Conservation (phyloP, 2,329 filamentous ascomycete genomes). For the Alternaria alternata region DNA sequence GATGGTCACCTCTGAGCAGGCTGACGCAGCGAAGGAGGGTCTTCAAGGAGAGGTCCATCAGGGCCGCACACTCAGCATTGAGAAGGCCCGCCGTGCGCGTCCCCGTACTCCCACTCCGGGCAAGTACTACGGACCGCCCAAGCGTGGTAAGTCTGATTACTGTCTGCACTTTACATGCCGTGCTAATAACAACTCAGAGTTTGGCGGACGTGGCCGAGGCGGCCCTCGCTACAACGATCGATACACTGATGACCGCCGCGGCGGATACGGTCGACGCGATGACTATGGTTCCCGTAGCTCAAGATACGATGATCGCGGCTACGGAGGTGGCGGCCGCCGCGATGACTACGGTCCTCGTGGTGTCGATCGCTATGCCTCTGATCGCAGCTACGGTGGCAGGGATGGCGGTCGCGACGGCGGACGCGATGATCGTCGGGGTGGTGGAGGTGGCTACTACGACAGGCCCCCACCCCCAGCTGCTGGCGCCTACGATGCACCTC, state of each 20-base stretch:
- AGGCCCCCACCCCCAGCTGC: conserved; percentile 58
- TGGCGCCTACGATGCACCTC: conserved; percentile 46
- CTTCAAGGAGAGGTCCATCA: conserved; percentile 95
- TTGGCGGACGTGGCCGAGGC: conserved; percentile 54
- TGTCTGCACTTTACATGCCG: not conserved
- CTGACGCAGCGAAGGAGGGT: conserved; percentile 95
- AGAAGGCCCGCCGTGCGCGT: conserved; percentile 95
- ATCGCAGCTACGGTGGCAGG: conserved; percentile 63
- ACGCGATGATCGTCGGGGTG: conserved; percentile 60
- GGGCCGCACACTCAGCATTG: conserved; percentile 94
- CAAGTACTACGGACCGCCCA: conserved; percentile 98
- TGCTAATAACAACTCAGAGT: conserved; percentile 49
- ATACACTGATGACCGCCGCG: conserved; percentile 57
- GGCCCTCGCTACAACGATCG: conserved; percentile 60
- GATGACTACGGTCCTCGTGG: conserved; percentile 51
- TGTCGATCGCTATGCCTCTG: conserved; percentile 67
- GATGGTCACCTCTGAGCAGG: conserved; percentile 94
- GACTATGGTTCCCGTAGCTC: conserved; percentile 55
- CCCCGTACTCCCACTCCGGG: conserved; percentile 96
- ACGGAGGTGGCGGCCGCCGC: conserved; percentile 64
- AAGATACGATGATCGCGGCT: conserved; percentile 53
- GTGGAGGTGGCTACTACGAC: conserved; percentile 65
- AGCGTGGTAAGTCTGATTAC: conserved; percentile 75
- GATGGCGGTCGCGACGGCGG: conserved; percentile 56
- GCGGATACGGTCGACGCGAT: conserved; percentile 55